Evolutionary conservation across 768 basidiomycete species (phyloP).

Genomic region (Tulasnella sp.): DNA sequence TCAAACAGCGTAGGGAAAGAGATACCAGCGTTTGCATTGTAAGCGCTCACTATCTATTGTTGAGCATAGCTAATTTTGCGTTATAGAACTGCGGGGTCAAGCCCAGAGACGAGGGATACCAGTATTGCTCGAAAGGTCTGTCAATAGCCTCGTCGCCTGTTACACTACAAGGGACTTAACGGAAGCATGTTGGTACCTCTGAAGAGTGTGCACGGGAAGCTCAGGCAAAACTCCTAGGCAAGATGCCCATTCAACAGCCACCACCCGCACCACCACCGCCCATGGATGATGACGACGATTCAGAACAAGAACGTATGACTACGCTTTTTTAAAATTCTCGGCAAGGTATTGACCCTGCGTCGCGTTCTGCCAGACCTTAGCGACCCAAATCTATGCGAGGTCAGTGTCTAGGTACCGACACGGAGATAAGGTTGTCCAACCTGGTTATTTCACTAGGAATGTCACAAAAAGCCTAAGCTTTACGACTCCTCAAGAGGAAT

Average conservation of each 20-base stretch:
- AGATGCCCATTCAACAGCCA: background rate
- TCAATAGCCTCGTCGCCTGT: background rate
- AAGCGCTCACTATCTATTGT: background rate
- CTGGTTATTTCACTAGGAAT: background rate
- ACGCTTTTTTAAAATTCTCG: background rate
- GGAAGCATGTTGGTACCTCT: background rate
- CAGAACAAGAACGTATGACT: background rate
- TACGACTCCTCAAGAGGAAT: background rate
- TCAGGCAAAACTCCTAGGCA: constrained; percentile 10
- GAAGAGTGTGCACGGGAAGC: constrained; percentile 1
- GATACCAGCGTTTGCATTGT: constrained; percentile 7
- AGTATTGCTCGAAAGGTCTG: constrained; percentile 8
- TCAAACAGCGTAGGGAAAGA: background rate
- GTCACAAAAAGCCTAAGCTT: background rate
- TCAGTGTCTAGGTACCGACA: background rate
- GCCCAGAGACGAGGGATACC: background rate
- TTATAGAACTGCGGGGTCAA: constrained; percentile 2
- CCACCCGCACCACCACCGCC: background rate
- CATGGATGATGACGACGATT: background rate
- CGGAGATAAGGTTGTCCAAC: background rate
- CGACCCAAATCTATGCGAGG: constrained; percentile 6
- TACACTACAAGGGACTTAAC: background rate
- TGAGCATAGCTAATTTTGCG: background rate
- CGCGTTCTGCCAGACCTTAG: background rate
- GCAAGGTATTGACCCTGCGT: background rate